These are phyloP conservation scores for Blastomyces emzantsi DNA, from an alignment of 2,329 filamentous ascomycete species.

Conservation along the genomic window DNA sequence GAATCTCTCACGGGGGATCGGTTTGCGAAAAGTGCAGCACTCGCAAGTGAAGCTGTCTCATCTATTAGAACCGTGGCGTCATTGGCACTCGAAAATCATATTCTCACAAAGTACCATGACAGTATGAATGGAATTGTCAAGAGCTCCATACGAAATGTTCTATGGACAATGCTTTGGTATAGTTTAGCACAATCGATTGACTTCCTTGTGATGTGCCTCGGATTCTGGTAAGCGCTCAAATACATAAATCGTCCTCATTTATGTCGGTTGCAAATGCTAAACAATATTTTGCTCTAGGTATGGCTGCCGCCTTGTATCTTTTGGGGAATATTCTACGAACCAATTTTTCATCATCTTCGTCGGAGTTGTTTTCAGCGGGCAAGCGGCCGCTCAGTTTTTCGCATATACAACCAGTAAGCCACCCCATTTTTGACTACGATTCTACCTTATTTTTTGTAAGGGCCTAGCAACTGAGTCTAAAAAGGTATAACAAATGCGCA, in stretches of 20 bases:
- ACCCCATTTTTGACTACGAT: not conserved
- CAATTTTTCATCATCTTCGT: conserved; percentile 41
- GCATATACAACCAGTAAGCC: conserved; percentile 30
- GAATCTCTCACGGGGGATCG: conserved; percentile 37
- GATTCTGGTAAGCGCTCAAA: conserved; percentile 4
- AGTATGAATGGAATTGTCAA: conserved; percentile 21
- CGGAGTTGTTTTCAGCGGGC: conserved; percentile 30
- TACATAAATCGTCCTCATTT: conserved; percentile 37
- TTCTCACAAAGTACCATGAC: conserved; percentile 31
- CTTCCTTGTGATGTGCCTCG: conserved; percentile 9
- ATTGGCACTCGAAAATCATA: conserved; percentile 39
- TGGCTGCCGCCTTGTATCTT: conserved; percentile 41
- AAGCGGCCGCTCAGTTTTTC: conserved; percentile 26
- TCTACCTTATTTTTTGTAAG: not conserved
- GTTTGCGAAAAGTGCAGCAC: conserved; percentile 41
- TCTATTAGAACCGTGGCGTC: conserved; percentile 45
- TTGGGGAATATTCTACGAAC: conserved; percentile 20
- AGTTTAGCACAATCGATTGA: conserved; percentile 25
- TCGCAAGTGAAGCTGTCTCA: conserved; percentile 44
- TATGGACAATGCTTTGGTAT: conserved; percentile 25
- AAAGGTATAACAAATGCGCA: conserved; percentile 44
- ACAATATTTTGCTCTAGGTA: conserved; percentile 40
- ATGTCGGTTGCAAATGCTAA: not conserved
- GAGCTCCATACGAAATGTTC: conserved; percentile 18
- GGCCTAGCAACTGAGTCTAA: conserved; percentile 15